Evolutionary conservation across 768 basidiomycete species (phyloP).

Genomic region (Trametes sanguinea): DNA sequence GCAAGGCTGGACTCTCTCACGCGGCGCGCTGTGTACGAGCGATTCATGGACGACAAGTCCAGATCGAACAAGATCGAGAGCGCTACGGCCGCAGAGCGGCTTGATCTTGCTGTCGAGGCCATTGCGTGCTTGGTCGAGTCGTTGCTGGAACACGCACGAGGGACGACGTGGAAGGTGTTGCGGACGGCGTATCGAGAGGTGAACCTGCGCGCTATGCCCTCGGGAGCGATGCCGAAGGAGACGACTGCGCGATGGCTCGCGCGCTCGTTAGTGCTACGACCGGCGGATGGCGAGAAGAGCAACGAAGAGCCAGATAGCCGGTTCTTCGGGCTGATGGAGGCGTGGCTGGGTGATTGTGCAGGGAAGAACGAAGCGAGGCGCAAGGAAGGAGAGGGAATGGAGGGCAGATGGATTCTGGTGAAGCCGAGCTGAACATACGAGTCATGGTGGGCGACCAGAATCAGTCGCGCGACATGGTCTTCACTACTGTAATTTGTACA

Average conservation of each 20-base stretch:
- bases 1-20: slow-evolving; percentile 51
- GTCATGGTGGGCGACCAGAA: too few species aligned
- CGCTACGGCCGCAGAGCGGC: not conserved
- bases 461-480: too few species aligned
- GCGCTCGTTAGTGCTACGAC: slow-evolving; percentile 29
- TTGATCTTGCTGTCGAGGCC: slow-evolving; percentile 41
- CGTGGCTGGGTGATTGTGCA: slow-evolving; percentile 54
- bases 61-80: slow-evolving; percentile 2
- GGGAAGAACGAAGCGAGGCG: slow-evolving; percentile 48
- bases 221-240: not conserved
- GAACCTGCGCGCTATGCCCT: slow-evolving; percentile 24
- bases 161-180: slow-evolving; percentile 59
- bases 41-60: slow-evolving; percentile 21
- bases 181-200: slow-evolving; percentile 68
- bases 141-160: slow-evolving; percentile 52
- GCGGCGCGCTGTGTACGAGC: slow-evolving; percentile 29
- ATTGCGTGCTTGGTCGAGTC: slow-evolving; percentile 46
- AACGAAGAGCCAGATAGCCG: slow-evolving; percentile 29
- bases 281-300: slow-evolving; percentile 11
- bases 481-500: too few species aligned
- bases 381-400: slow-evolving; percentile 60
- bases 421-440: slow-evolving; percentile 33
- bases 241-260: slow-evolving; percentile 41
- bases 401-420: slow-evolving; percentile 63
- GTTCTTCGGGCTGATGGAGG: slow-evolving; percentile 35